Conservation (phyloP, 2,329 filamentous ascomycete species). For the Fusarium sarcochroum region DNA sequence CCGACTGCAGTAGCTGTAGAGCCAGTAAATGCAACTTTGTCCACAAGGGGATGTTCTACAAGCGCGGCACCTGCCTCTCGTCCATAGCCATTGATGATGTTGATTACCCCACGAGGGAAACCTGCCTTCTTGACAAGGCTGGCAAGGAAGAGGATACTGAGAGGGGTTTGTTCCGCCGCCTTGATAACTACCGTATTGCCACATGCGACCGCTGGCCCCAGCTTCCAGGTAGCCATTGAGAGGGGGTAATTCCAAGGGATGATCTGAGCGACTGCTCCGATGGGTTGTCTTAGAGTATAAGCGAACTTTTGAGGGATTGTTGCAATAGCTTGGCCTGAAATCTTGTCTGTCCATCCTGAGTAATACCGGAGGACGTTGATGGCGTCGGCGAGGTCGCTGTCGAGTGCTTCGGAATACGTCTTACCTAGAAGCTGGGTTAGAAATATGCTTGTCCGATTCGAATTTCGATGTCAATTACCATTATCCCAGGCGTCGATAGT, state of each 20-base stretch:
- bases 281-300: constrained; percentile 78
- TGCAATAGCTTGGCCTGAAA: constrained; percentile 78
- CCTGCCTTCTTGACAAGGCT: constrained; percentile 78
- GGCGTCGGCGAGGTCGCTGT: constrained; percentile 69
- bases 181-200: constrained; percentile 75
- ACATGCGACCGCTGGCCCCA: constrained; percentile 75
- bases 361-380: constrained; percentile 71
- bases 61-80: constrained; percentile 75
- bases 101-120: constrained; percentile 80
- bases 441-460: no score
- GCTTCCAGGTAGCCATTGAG: constrained; percentile 79
- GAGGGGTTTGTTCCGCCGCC: constrained; percentile 71
- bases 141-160: constrained; percentile 72
- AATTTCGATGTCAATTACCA: constrained; percentile 48
- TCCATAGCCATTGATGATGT: constrained; percentile 78
- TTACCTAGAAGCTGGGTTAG: constrained; percentile 59
- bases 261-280: constrained; percentile 79
- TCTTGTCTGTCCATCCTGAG: constrained; percentile 80
- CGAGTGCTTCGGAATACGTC: constrained; percentile 73
- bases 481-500: constrained; percentile 84
- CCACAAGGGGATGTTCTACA: constrained; percentile 72
- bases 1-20: constrained; percentile 75
- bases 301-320: constrained; percentile 77
- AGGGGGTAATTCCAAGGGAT: constrained; percentile 84
- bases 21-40: constrained; percentile 82